phyloP scores from a whole-genome alignment of 2,329 filamentous ascomycete species.

The Furcasterigmium sp. region DNA sequence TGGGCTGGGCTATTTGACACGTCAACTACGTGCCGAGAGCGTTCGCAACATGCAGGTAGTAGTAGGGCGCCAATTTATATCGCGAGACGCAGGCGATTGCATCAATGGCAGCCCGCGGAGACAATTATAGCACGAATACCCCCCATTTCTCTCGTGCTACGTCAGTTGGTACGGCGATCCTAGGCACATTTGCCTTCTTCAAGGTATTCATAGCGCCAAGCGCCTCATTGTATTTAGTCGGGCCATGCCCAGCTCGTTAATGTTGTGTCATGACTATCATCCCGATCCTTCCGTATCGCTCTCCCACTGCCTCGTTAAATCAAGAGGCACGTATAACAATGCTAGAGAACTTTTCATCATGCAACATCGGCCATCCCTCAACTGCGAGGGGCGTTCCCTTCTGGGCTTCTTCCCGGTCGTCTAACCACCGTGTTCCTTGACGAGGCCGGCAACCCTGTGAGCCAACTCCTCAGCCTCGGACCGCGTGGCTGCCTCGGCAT shows the following conservation, averaged over 20 bases:
- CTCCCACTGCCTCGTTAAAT: background rate
- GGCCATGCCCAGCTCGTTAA: background rate
- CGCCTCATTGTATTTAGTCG: background rate
- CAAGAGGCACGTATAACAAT: background rate
- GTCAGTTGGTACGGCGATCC: no score
- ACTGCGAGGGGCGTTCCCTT: no score
- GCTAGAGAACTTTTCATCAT: background rate
- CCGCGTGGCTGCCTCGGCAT: constrained; percentile 86
- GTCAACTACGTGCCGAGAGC: no score
- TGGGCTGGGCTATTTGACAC: no score
- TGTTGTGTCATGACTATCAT: background rate
- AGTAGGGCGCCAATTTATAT: no score
- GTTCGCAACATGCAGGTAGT: no score
- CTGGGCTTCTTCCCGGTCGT: background rate
- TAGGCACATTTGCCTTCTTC: no score
- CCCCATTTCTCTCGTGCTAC: no score
- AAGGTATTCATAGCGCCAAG: no score
- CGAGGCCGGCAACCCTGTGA: constrained; percentile 71
- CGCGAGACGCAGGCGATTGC: no score
- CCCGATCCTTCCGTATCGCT: background rate
- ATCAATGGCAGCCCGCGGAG: no score
- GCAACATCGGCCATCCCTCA: background rate
- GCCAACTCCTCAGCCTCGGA: constrained; percentile 89
- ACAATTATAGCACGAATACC: no score
- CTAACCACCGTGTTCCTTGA: constrained; percentile 50